Conservation (phyloP, 1,284 basidiomycete genomes). For the Malassezia equina region DNA sequence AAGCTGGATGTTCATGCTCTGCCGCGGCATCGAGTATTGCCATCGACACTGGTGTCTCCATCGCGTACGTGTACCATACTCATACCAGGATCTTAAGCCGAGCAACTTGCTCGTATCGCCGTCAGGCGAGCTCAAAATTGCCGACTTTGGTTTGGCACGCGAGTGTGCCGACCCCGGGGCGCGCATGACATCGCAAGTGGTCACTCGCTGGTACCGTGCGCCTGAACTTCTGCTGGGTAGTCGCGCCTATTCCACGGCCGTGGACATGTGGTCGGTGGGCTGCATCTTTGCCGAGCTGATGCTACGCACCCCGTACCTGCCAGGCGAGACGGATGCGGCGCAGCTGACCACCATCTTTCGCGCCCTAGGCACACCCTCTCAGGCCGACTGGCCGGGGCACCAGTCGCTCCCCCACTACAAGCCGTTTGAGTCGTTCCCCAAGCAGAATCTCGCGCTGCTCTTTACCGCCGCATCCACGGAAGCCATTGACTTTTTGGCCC, state of each 20-base stretch:
- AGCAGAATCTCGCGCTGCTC: slow-evolving; percentile 67
- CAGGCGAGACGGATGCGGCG: slow-evolving; percentile 89
- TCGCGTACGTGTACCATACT: slow-evolving; percentile 56
- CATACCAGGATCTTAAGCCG: slow-evolving; percentile 72
- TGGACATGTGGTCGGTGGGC: slow-evolving; percentile 89
- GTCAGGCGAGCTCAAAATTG: slow-evolving; percentile 85
- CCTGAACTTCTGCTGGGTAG: slow-evolving; percentile 83
- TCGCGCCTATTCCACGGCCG: slow-evolving; percentile 73
- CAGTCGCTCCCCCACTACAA: slow-evolving; percentile 50
- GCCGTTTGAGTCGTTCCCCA: slow-evolving; percentile 55
- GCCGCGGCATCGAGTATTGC: slow-evolving; percentile 91
- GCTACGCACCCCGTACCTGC: slow-evolving; percentile 82
- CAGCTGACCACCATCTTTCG: slow-evolving; percentile 89
- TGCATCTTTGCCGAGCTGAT: slow-evolving; percentile 93
- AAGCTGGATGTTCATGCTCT: slow-evolving; percentile 96
- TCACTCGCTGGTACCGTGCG: slow-evolving; percentile 93
- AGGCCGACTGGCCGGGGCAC: slow-evolving; percentile 92
- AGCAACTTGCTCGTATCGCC: slow-evolving; percentile 93
- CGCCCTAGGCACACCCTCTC: slow-evolving; percentile 86
- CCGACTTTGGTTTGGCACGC: slow-evolving; percentile 95
- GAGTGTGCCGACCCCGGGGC: slow-evolving; percentile 86
- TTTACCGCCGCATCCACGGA: slow-evolving; percentile 84
- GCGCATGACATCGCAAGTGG: slow-evolving; percentile 96
- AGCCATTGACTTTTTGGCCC: slow-evolving; percentile 69
- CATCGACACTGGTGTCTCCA: slow-evolving; percentile 89